phyloP scores from a whole-genome alignment of 1,139 yeast genomes.

The Diutina scorzettiae region DNA sequence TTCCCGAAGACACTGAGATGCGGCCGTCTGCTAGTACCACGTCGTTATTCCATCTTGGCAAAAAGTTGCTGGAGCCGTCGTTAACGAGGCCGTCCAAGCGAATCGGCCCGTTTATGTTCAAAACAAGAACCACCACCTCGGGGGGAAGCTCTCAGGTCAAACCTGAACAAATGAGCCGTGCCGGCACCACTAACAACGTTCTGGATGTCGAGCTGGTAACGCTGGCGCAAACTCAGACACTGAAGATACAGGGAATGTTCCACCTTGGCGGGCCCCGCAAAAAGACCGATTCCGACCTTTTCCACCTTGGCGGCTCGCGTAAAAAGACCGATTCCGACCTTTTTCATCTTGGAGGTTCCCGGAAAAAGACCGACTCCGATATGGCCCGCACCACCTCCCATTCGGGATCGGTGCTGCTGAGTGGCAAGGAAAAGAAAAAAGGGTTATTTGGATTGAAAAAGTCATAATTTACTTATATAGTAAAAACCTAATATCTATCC shows the following conservation, averaged over 20 bases:
- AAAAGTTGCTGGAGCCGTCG: not conserved
- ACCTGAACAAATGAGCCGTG: not conserved
- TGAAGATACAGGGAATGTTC: constrained; percentile 13
- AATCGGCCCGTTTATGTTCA: constrained; percentile 1
- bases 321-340: too few relatives aligned
- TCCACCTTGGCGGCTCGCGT: constrained; percentile 11
- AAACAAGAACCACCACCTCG: not conserved
- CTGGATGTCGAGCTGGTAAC: constrained; percentile 9
- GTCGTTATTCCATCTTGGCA: not conserved
- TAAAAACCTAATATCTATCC: constrained; percentile 9
- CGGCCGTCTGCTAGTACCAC: not conserved
- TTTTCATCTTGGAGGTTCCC: too few relatives aligned
- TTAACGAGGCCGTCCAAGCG: not conserved
- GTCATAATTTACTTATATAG: not conserved
- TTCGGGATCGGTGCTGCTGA: not conserved
- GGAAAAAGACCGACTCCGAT: constrained; percentile 8
- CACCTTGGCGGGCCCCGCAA: constrained; percentile 11
- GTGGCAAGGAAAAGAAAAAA: constrained; percentile 10
- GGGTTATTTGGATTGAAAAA: constrained; percentile 12
- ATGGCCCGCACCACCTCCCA: constrained; percentile 6
- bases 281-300: too few relatives aligned
- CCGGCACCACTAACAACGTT: not conserved
- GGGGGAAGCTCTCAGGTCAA: not conserved
- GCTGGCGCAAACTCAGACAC: constrained; percentile 8
- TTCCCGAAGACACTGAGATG: constrained; percentile 12